Evolutionary conservation across 768 basidiomycete genomes (phyloP), one percentile per base, ranked within the genome.

Genomic region (Hortiboletus flavorubellus): DNA sequence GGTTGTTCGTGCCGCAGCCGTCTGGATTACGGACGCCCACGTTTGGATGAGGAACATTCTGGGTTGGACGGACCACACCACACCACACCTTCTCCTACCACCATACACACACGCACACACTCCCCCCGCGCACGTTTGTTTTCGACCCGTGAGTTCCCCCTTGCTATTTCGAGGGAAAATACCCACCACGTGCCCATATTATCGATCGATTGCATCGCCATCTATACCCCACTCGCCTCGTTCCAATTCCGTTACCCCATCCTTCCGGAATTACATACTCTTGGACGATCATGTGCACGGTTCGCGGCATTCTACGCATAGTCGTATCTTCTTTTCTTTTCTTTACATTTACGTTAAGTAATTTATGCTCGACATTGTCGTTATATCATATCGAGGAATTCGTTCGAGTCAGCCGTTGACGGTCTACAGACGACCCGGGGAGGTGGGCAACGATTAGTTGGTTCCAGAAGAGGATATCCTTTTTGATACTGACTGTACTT

Each of bases 11-110:
- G 1, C 60, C 68, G 14, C 67, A 68, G 30, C 64, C 58, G 16
- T 68, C 67, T 42, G 68, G 65, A 9, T 34, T 68, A 37, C 61
- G 67, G 45, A 65, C 59, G 26, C 65, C 68, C 4, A 59, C 55
- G 49, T 66, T 68, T 54, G 66, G 55, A 12, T 65, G 54, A 65
- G n/a, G 21, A 55, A 26, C 26, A 9, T 7, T 1, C 15, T 18
- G 15, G 29, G 42, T 21, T 23, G 51, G 29, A 23, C 12, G 0
- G 23, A 26, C 14, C 18, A 14, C 14, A 14, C 10, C 16, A 7
- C 18, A 16, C 10, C 16, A 7, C 8, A 21, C 21, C 21, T 33
- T 40, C 26, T 26, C 1, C 7, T 35, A 15, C 4, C 16, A 29
- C 26, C 46, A 5, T 10, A 26, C 34, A 11, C 14, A n/a, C 33